Evolutionary conservation across 805 yeast genomes (phyloP).

Genomic region (Kodamaea restingae): DNA sequence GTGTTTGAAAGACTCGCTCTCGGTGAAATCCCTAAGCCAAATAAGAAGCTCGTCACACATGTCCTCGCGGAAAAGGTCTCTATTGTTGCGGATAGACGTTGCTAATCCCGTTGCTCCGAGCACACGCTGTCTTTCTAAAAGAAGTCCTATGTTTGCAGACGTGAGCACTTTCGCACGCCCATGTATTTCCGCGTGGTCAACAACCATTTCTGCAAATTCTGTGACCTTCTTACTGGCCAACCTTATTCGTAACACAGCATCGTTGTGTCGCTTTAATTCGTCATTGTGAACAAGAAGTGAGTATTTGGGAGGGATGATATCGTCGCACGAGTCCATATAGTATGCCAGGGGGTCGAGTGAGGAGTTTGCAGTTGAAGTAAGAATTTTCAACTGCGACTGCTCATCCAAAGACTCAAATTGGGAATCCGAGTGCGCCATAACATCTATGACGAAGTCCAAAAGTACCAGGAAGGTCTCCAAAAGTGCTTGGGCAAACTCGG

Average conservation of each 20-base stretch:
- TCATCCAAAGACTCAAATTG: conserved; percentile 22
- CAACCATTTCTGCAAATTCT: conserved; percentile 71
- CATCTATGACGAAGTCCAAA: conserved; percentile 60
- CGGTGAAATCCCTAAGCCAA: conserved; percentile 63
- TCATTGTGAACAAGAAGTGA: conserved; percentile 71
- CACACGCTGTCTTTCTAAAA: conserved; percentile 52
- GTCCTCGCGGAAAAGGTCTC: conserved; percentile 76
- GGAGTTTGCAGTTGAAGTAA: background rate
- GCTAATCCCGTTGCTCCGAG: conserved; percentile 63
- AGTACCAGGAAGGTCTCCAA: conserved; percentile 41
- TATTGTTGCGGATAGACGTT: conserved; percentile 57
- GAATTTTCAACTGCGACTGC: background rate
- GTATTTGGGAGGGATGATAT: conserved; percentile 33
- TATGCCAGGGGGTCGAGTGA: background rate
- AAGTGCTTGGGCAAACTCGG: conserved; percentile 37
- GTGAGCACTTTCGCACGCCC: conserved; percentile 71
- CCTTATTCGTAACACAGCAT: conserved; percentile 63
- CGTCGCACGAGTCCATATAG: background rate
- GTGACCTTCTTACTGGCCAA: conserved; percentile 59
- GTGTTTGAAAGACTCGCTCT: conserved; percentile 49
- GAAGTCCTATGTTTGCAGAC: conserved; percentile 46
- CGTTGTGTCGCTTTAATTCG: conserved; percentile 68
- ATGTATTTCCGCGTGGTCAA: conserved; percentile 52
- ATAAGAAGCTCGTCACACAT: conserved; percentile 66
- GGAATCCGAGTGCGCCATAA: conserved; percentile 47